Evolutionary conservation across 805 yeast species (phyloP), one percentile per base, ranked within the genome.

Genomic region (Grigorovia humatica): DNA sequence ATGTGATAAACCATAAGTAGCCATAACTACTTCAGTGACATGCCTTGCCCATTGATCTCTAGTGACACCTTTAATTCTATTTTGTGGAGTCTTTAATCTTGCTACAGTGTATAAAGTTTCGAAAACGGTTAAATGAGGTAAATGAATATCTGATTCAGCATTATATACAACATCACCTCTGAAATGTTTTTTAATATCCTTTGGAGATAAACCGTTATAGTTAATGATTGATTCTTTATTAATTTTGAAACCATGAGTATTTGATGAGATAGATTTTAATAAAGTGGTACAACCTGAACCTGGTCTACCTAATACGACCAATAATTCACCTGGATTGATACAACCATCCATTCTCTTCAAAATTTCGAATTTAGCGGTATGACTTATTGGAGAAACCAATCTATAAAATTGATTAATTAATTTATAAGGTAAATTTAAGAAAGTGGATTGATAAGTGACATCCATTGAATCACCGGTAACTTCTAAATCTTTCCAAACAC

Each of bases 251-350:
- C 87, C 87, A 60, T 78, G 77, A 7, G 85, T 79, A 50, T 80
- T 77, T 17, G 81, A 64, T 42, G 83, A 70, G 43, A 82, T 71
- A 4, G 85, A 76, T 59, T 82, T 82, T 59, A 83, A 70, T 48
- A 82, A 69, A 0, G 88, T 82, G 2, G 87, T 76, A 64, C 88
- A 83, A 56, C 89, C 88, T n/a, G 88, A 79, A 60, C 88, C 88
- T 1, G 88, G 88, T 67, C 85, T 75, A 49, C 89, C 89, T 52
- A 83, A 68, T 15, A 83, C 88, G 48, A 83, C 84, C 8, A 84
- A 76, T 47, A 83, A 69, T 54, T 81, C 82, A 48, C 88, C 88
- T 2, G 86, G 81, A 49, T 69, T 70, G 51, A 81, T 70, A 4
- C 76, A 50, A 17, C 82, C 88, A 59, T 82, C 85, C 85, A 81